phyloP scores from a whole-genome alignment of 768 basidiomycete species.

The Phanerochaete sordida region DNA sequence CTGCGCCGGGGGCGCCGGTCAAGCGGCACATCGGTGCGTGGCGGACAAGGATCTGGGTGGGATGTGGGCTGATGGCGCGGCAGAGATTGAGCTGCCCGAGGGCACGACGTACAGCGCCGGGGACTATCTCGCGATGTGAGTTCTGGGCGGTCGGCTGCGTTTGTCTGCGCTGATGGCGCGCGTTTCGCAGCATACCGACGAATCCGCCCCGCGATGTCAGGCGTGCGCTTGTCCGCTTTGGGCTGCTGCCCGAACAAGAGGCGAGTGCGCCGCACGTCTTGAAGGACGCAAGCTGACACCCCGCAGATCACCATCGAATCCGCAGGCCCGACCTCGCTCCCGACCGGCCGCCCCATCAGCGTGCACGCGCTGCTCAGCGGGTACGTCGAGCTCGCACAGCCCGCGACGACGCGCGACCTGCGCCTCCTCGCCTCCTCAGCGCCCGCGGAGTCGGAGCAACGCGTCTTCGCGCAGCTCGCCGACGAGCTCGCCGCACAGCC shows the following conservation, averaged over 20 bases:
- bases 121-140: slow-evolving; percentile 44
- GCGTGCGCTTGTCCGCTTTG: slow-evolving; percentile 35
- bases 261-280: slow-evolving; percentile 17
- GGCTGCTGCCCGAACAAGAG: slow-evolving; percentile 36
- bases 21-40: slow-evolving; percentile 37
- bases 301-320: slow-evolving; percentile 34
- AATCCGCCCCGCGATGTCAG: slow-evolving; percentile 37
- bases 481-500: slow-evolving; percentile 30
- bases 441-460: too few relatives aligned
- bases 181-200: slow-evolving; percentile 37
- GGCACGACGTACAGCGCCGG: slow-evolving; percentile 37
- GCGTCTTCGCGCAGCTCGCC: too few relatives aligned
- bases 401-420: slow-evolving; percentile 40
- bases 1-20: slow-evolving; percentile 27
- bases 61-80: not conserved
- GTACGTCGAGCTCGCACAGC: slow-evolving; percentile 46
- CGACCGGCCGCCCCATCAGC: slow-evolving; percentile 33
- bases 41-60: not conserved
- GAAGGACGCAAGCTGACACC: not conserved
- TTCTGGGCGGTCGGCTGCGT: not conserved
- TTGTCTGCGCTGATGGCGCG: not conserved
- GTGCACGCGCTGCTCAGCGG: slow-evolving; percentile 37
- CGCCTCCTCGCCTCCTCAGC: slow-evolving; percentile 27
- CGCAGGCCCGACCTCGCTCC: slow-evolving; percentile 35
- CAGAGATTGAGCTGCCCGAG: slow-evolving; percentile 39